Evolutionary conservation across 2,329 filamentous ascomycete species (phyloP), one percentile per base, ranked within the genome.

Genomic region (Lanzia echinophila): DNA sequence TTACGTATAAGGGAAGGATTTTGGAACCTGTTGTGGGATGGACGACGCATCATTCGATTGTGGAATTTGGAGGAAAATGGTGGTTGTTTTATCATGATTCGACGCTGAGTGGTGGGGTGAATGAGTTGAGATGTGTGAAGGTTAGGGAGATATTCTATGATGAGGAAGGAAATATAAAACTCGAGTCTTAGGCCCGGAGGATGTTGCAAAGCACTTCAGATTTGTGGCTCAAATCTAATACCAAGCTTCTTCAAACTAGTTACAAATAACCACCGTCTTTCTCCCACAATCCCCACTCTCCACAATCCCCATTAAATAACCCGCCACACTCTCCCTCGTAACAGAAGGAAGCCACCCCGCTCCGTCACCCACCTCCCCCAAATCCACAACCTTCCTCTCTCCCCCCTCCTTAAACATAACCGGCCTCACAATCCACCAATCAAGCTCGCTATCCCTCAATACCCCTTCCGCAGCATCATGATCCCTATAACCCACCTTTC

Each of bases 1-100:
- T 90, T 62, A 86, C 81, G 1, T 90, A 89, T 58, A 77, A 75
- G 0, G 87, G 87, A 0, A 72, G 81, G 45, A 85, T 91, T 52
- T 68, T 91, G 47, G 86, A 90, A 73, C 87, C 87, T 0, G 87
- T 91, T 5, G 69, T 87, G 24, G 87, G 87, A 1, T 91, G 87
- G 87, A 90, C 87, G 42, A 91, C 87, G 52, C 87, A 90, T 70
- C 87, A 90, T 68, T 87, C 83, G 3, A 85, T 91, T 60, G 84
- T 85, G 10, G 85, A 90, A 73, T 88, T 87, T 65, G 68, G 81
- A 69, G 84, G 79, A 3, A 79, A 77, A 59, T 90, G 86, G 81
- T 90, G 81, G 69, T 67, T 91, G 54, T 90, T 90, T 68, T 83
- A 90, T 67, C 87, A 90, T 66, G 87, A 90, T 71, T 82, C 82